Conservation (phyloP, 306 rosid genomes). For the Fagus crenata region DNA sequence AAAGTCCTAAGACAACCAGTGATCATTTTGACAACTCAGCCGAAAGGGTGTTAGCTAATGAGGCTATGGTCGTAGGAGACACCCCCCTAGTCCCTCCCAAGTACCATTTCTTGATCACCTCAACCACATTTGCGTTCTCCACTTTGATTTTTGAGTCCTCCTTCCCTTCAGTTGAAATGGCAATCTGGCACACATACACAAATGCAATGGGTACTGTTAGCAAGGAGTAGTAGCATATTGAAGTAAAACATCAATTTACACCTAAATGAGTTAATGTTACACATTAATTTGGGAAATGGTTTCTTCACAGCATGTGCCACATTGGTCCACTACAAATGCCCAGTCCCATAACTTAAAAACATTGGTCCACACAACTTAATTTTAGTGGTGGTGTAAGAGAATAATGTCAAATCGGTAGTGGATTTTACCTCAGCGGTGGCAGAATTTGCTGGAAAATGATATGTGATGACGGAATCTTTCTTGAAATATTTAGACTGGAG, state of each 20-base stretch:
- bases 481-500: slow-evolving; percentile 79
- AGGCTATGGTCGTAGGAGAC: slow-evolving; percentile 69
- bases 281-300: background rate
- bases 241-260: background rate
- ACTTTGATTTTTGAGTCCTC: slow-evolving; percentile 61
- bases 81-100: slow-evolving; percentile 73
- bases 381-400: too few species aligned
- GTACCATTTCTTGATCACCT: slow-evolving; percentile 81
- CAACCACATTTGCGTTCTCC: slow-evolving; percentile 84
- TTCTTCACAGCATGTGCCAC: too few species aligned
- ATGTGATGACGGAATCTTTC: slow-evolving; percentile 59
- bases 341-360: too few species aligned
- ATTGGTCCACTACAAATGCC: too few species aligned
- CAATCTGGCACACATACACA: slow-evolving; percentile 48
- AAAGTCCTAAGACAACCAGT: slow-evolving; percentile 15
- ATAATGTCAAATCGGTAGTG: too few species aligned
- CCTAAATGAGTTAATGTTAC: background rate
- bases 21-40: slow-evolving; percentile 56
- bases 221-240: background rate
- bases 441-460: slow-evolving; percentile 64
- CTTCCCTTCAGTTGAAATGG: slow-evolving; percentile 64
- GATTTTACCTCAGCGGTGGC: slow-evolving; percentile 63
- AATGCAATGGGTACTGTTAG: background rate
- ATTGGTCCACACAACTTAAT: too few species aligned
- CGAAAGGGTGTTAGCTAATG: slow-evolving; percentile 59